These are phyloP conservation scores for Gyromitra esculenta DNA, from an alignment of 2,329 filamentous ascomycete genomes.

Conservation along the genomic window DNA sequence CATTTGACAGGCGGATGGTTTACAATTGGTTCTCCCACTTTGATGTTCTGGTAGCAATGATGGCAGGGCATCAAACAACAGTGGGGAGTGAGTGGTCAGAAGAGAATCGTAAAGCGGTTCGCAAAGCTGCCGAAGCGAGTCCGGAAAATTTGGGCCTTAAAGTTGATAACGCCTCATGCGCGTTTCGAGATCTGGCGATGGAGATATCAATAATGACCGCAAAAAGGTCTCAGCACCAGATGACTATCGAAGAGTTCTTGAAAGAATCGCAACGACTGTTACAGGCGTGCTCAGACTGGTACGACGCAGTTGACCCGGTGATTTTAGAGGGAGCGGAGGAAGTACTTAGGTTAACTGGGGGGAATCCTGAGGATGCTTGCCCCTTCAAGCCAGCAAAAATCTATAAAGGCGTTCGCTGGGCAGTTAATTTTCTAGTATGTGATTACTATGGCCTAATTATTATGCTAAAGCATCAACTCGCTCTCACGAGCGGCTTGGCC, in stretches of 20 bases:
- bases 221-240: constrained; percentile 70
- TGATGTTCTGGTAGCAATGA: constrained; percentile 82
- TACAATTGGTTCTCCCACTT: constrained; percentile 91
- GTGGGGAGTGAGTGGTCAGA: constrained; percentile 82
- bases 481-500: constrained; percentile 64
- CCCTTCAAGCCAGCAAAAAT: constrained; percentile 76
- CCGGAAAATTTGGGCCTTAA: constrained; percentile 73
- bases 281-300: constrained; percentile 61
- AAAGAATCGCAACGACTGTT: constrained; percentile 64
- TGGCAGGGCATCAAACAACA: constrained; percentile 79
- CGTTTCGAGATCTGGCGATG: constrained; percentile 76
- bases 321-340: constrained; percentile 51
- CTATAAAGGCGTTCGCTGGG: constrained; percentile 75
- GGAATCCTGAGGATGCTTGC: constrained; percentile 51
- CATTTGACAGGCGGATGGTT: constrained; percentile 75
- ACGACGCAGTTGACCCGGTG: constrained; percentile 68
- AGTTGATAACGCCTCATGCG: constrained; percentile 73
- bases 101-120: constrained; percentile 71
- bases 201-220: constrained; percentile 84
- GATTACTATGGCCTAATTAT: constrained; percentile 82
- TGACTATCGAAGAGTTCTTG: constrained; percentile 73
- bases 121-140: constrained; percentile 67
- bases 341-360: constrained; percentile 23
- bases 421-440: constrained; percentile 76
- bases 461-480: constrained; percentile 81